Evolutionary conservation across 108 stramenopile species (phyloP).

Genomic region (Stephanodiscus minutulus): DNA sequence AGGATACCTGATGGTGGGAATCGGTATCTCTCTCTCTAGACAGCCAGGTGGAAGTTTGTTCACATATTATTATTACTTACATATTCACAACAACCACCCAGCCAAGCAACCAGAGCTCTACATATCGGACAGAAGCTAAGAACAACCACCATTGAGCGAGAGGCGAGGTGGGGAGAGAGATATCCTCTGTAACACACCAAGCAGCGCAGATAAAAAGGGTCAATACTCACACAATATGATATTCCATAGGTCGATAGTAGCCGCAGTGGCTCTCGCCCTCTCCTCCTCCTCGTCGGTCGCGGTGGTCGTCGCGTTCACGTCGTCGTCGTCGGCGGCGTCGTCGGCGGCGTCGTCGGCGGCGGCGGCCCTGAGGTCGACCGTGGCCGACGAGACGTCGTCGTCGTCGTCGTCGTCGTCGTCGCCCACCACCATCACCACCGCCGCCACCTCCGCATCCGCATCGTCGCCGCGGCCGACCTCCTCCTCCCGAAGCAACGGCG

Average conservation of each 20-base stretch:
- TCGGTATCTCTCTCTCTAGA: no score
- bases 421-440: constrained; percentile 10
- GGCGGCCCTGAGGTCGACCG: not conserved
- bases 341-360: not conserved
- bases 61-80: no score
- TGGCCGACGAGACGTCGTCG: not conserved
- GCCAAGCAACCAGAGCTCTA: no score
- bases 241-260: not conserved
- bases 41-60: no score
- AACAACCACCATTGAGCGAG: not conserved
- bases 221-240: not conserved
- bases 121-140: not conserved
- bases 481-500: no score
- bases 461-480: no score
- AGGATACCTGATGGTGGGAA: no score
- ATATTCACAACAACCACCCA: no score
- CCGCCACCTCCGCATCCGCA: no score
- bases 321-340: not conserved
- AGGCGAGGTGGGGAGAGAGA: no score
- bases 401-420: not conserved
- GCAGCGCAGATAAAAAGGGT: not conserved
- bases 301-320: not conserved
- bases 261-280: not conserved
- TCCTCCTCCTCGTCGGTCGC: not conserved
- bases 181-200: no score